A percentile compares a stretch with the other conserved stretches of the same genome.
Conservation (phyloP, 495 filamentous ascomycete genomes). For the Daldinia loculata region DNA sequence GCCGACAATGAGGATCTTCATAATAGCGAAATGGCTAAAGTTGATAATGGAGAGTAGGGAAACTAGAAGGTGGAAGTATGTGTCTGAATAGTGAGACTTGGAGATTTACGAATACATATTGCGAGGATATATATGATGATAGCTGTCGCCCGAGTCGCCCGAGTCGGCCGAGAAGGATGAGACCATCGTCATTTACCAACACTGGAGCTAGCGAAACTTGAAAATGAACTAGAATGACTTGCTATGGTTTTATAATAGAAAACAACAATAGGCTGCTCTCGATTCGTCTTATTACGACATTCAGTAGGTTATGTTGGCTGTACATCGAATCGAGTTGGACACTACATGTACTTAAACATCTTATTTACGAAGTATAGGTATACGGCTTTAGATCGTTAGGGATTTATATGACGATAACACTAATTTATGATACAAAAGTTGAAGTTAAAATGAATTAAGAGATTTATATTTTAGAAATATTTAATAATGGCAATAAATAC, state of each 20-base stretch:
- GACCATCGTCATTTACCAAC: background rate
- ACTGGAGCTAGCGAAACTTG: background rate
- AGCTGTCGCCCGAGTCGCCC: background rate
- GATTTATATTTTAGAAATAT: no score
- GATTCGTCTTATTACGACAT: no score
- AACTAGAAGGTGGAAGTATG: background rate
- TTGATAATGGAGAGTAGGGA: background rate
- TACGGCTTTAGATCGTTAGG: no score
- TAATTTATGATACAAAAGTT: no score
- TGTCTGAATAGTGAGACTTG: background rate
- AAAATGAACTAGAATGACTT: background rate
- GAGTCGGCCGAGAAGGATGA: constrained; percentile 2
- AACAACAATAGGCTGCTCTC: no score
- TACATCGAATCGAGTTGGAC: no score
- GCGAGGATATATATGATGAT: background rate
- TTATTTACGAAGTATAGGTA: no score
- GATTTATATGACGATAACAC: no score
- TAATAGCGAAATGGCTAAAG: background rate
- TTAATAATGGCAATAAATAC: no score
- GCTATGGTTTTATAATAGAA: background rate
- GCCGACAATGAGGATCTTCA: background rate
- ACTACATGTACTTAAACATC: no score
- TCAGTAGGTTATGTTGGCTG: no score
- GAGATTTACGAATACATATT: background rate
- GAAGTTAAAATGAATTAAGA: no score